Percentiles rank a stretch among this genome's conserved stretches.
phyloP scores from a whole-genome alignment of 1,139 yeast genomes.

The Meyerozyma athensensis region DNA sequence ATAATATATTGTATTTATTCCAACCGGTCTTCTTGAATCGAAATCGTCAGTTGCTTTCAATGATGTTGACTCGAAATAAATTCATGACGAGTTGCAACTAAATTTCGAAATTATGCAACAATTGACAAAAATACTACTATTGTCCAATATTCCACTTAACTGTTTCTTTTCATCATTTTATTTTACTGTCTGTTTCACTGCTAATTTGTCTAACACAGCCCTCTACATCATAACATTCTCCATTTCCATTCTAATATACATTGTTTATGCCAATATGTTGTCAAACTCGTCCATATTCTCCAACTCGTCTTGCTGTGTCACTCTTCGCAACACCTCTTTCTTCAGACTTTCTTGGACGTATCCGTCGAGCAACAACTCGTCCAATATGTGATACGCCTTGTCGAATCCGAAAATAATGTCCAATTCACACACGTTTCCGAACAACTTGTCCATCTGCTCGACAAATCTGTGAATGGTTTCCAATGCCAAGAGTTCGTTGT shows the following conservation, averaged over 20 bases:
- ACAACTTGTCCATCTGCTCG: constrained; percentile 93
- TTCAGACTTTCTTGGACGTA: constrained; percentile 80
- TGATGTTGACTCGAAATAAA: no score
- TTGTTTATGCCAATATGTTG: constrained; percentile 31
- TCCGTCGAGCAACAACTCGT: constrained; percentile 83
- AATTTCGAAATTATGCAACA: no score
- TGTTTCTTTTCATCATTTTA: no score
- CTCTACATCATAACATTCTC: no score
- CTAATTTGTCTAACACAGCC: no score
- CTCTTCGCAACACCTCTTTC: constrained; percentile 70
- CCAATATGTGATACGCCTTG: constrained; percentile 87
- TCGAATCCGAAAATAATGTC: constrained; percentile 93
- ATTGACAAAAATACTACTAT: no score
- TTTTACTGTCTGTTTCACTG: no score
- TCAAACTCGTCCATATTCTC: constrained; percentile 57
- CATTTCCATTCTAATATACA: constrained; percentile 13
- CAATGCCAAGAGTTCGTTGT: constrained; percentile 80
- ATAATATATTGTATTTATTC: no score
- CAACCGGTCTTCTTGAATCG: no score
- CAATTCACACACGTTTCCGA: constrained; percentile 93
- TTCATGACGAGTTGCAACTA: no score
- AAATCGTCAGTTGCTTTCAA: no score
- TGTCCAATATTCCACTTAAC: no score
- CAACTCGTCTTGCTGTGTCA: constrained; percentile 74
- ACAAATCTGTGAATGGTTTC: constrained; percentile 92